A percentile compares a stretch with the other conserved stretches of the same genome.
Conservation (phyloP, 2,329 filamentous ascomycete species). For the Aureobasidium namibiae region DNA sequence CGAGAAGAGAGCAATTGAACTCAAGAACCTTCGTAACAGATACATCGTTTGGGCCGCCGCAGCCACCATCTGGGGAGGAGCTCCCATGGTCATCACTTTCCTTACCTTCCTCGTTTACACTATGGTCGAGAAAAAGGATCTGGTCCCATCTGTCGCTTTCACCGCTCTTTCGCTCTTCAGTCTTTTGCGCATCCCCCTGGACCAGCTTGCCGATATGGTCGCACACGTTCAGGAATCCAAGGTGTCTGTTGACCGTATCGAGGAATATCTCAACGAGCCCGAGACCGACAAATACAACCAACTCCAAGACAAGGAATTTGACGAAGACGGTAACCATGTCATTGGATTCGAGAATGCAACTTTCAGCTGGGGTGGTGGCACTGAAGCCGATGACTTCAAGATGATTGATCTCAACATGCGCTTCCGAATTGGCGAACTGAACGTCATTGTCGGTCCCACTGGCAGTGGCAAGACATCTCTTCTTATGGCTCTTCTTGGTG, state of each 20-base stretch:
- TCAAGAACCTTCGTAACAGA: constrained; percentile 67
- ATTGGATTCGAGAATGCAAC: constrained; percentile 82
- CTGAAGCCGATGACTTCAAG: constrained; percentile 48
- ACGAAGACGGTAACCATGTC: constrained; percentile 59
- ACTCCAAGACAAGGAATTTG: constrained; percentile 60
- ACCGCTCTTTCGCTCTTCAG: constrained; percentile 94
- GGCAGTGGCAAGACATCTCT: constrained; percentile 94
- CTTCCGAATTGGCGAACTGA: constrained; percentile 79
- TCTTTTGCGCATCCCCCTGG: constrained; percentile 82
- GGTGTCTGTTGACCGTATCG: constrained; percentile 92
- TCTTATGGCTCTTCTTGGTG: constrained; percentile 89
- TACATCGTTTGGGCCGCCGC: constrained; percentile 89
- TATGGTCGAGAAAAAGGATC: constrained; percentile 74
- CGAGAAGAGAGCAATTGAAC: constrained; percentile 74
- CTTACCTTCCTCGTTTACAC: constrained; percentile 94
- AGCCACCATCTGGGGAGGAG: constrained; percentile 93
- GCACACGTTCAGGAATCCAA: constrained; percentile 96
- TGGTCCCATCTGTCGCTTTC: constrained; percentile 90
- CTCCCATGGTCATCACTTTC: constrained; percentile 91
- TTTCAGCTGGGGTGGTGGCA: constrained; percentile 72
- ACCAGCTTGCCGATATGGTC: constrained; percentile 97
- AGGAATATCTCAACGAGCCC: constrained; percentile 85
- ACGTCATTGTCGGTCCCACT: constrained; percentile 86
- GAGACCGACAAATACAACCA: constrained; percentile 95
- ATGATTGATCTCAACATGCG: constrained; percentile 75